Evolutionary conservation across 148 eudicot species (phyloP).

Genomic region (Vaccinium darrowii): DNA sequence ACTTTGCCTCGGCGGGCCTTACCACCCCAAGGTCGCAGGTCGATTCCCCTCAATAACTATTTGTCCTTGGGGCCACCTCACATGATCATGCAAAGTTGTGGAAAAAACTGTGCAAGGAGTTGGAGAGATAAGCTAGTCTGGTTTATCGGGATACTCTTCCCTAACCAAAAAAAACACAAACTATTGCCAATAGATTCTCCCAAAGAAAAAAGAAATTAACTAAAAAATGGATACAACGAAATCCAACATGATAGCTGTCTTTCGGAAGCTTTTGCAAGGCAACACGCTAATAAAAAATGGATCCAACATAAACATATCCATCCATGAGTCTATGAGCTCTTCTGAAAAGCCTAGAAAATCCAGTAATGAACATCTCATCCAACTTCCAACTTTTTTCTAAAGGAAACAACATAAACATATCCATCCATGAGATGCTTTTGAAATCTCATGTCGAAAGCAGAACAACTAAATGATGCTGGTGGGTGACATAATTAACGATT

Average conservation of each 20-base stretch:
- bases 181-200: too few species aligned
- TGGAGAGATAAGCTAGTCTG: too few species aligned
- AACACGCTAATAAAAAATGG: not conserved
- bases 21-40: too few species aligned
- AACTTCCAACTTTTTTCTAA: not conserved
- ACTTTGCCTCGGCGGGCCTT: too few species aligned
- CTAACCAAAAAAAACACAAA: too few species aligned
- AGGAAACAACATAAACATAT: not conserved
- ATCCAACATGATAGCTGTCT: not conserved
- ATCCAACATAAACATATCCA: not conserved
- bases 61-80: too few species aligned
- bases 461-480: constrained; percentile 1
- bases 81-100: too few species aligned
- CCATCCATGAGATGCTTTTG: not conserved
- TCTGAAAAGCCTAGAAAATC: not conserved
- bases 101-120: too few species aligned
- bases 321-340: not conserved
- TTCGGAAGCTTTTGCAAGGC: not conserved
- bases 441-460: not conserved
- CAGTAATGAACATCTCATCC: not conserved
- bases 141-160: too few species aligned
- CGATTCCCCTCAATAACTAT: too few species aligned
- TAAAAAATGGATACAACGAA: not conserved
- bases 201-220: not conserved
- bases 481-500: not conserved